Base-by-base conservation (phyloP, 2,329 filamentous ascomycete genomes). In the Aureobasidium sp. region DNA sequence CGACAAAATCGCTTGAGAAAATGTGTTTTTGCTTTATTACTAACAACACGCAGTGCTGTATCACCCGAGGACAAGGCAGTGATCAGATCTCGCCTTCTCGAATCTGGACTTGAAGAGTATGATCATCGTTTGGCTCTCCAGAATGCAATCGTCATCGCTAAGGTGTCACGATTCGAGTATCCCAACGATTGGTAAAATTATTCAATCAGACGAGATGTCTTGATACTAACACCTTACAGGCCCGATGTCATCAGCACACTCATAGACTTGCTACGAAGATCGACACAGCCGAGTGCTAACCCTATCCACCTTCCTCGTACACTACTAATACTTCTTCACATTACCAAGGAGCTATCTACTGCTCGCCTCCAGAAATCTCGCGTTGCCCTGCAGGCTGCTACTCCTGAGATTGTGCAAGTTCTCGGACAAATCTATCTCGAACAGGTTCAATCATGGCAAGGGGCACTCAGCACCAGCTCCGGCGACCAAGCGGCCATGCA, bases 291-390 rank as follows among this genome's bases (percentile, higher is more conserved):
- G 5, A 71, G 78, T 55, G 75, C 77, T 7, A 81, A 56, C 12
- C 51, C 52, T n/a, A 32, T 84, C 11, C 83, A 86, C 52, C 79
- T 95, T 2, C 77, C 81, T 21, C 83, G 90, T 42, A 79, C 83
- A 6, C 77, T 97, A 38, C 76, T 88, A 49, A 82, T 95, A 11
- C 74, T 96, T 10, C 75, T 97, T 12, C 85, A 91, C 42, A 83
- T 95, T 24, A 83, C 95, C 63, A 98, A 97, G 71, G 93, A 97
- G 67, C 74, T 97, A 5, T 84, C 87, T 0, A 90, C 87, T 0
- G 90, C 86, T 2, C 79, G 89, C 38, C 70, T 97, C 42, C 79
- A 83, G 53, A 81, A 80, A 58, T 90, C 85, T 0, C 83, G 90
- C 62, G 83, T 84, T 1, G 85, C 83, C 32, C 74, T 98, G 14